A percentile compares a stretch with the other conserved stretches of the same genome.
phyloP scores from a whole-genome alignment of 2,329 filamentous ascomycete species.

The Massarina eburnea region DNA sequence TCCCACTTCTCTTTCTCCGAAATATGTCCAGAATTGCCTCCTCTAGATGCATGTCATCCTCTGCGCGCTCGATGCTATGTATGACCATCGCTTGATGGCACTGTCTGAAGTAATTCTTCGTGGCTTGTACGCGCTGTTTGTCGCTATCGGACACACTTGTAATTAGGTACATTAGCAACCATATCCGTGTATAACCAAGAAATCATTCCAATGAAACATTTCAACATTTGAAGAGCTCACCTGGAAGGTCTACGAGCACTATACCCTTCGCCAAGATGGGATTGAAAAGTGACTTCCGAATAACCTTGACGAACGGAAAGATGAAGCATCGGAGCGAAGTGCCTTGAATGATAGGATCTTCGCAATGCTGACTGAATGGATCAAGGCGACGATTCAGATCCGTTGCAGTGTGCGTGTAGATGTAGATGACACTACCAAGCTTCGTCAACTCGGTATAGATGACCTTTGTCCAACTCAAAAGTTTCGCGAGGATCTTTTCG shows the following conservation, averaged over 20 bases:
- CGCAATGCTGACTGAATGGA: constrained; percentile 13
- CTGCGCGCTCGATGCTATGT: constrained; percentile 2
- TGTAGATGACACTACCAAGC: constrained; percentile 1
- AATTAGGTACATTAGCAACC: background rate
- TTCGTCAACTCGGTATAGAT: constrained; percentile 7
- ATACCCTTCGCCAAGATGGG: constrained; percentile 1
- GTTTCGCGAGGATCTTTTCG: constrained; percentile 9
- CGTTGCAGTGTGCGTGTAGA: constrained; percentile 2
- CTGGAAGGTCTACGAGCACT: constrained; percentile 2
- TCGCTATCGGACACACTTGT: constrained; percentile 1
- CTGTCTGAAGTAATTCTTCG: background rate
- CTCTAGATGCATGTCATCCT: background rate
- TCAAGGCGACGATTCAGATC: constrained; percentile 13
- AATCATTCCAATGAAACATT: no score
- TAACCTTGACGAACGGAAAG: constrained; percentile 24
- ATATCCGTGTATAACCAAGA: background rate
- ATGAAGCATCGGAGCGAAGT: constrained; percentile 16
- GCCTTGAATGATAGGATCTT: constrained; percentile 10
- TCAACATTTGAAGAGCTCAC: background rate
- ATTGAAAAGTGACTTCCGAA: constrained; percentile 6
- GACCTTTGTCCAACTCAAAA: constrained; percentile 12
- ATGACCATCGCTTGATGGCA: constrained; percentile 3
- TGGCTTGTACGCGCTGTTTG: background rate
- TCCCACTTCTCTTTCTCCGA: constrained; percentile 2
- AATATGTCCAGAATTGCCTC: background rate